Evolutionary conservation across 441 rosid genomes (phyloP), one percentile per base, ranked within the genome.

Genomic region (Erysimum pusillum): DNA sequence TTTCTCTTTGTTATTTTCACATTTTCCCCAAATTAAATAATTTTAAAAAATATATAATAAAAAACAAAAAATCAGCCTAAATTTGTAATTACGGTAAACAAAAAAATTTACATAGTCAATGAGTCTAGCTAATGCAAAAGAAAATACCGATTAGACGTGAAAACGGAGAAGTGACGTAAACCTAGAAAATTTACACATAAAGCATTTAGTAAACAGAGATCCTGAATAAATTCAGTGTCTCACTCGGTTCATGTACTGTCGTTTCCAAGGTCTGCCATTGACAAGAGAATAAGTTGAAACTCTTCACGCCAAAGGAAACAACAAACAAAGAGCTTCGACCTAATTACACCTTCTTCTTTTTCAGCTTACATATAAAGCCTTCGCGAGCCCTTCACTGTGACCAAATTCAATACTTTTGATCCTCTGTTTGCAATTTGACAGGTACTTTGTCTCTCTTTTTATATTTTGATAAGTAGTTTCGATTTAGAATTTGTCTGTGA

Each of bases 181-280:
- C 32, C 73, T 74, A 65, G 9, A 67, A 67, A 58, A n/a, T 57
- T 15, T 9, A 46, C 58, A 42, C 54, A 6, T 35, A 73, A 54
- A 41, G 66, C 36, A 74, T 44, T 38, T 42, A 9, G 53, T 6
- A 39, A 22, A 74, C 60, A 56, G 49, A 46, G 72, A 45, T 36
- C 44, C 54, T 35, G 59, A 7, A 67, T 36, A 63, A 34, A 38
- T 75, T 38, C 78, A 45, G 13, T 63, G 66, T 70, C 49, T 62
- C 59, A 6, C 25, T 76, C 34, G 51, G 35, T 62, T 76, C 80
- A 76, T 76, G 66, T 53, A 52, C 66, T 69, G 70, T 63, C 44
- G 20, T 71, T 63, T 63, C 71, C 80, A 71, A 45, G 31, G 61
- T 46, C 53, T 36, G 58, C 25, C 75, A 59, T 46, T 58, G 45